phyloP scores from a whole-genome alignment of 345 rosid species.

The sweet orange (Citrus sinensis) region DVS_A1.0 CM039167.1:14394001-14394500 shows the following conservation, averaged over 20 bases:
- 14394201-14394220: slow-evolving; percentile 94
- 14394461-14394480: neutral
- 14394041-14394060: neutral
- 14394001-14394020: neutral
- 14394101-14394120: neutral
- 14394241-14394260: slow-evolving; percentile 84
- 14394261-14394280: slow-evolving; percentile 14
- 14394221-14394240: slow-evolving; percentile 79
- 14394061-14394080: neutral
- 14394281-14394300: no score
- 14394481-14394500: neutral
- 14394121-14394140: neutral
- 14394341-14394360: neutral
- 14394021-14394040: neutral
- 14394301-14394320: slow-evolving; percentile 4
- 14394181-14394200: slow-evolving; percentile 99
- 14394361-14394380: neutral
- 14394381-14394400: neutral
- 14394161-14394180: slow-evolving; percentile 57
- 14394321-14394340: neutral
- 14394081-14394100: neutral
- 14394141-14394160: neutral
- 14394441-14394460: neutral
- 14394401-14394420: neutral
- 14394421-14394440: neutral